These are phyloP conservation scores for Microsporum canis DNA, from an alignment of 2,329 filamentous ascomycete species.

Conservation along the genomic window DNA sequence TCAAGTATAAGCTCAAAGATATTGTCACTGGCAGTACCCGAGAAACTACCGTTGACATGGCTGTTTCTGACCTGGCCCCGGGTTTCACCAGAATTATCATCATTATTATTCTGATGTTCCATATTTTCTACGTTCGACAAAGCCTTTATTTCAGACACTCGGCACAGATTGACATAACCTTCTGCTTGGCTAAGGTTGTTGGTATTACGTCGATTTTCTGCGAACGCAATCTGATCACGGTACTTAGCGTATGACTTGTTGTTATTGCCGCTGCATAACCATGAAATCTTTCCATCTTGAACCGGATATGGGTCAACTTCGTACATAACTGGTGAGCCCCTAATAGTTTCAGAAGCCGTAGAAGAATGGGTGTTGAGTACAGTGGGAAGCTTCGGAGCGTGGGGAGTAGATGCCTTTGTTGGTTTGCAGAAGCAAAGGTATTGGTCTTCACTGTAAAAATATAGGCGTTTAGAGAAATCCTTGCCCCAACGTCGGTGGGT, in stretches of 20 bases:
- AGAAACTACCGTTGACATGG: neutral
- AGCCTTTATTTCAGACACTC: conserved; percentile 47
- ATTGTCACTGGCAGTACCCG: conserved; percentile 38
- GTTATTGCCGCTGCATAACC: conserved; percentile 40
- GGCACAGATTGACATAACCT: conserved; percentile 52
- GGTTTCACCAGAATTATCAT: conserved; percentile 46
- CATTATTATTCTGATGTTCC: conserved; percentile 43
- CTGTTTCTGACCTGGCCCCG: conserved; percentile 38
- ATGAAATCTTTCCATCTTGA: conserved; percentile 43
- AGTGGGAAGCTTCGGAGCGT: conserved; percentile 44
- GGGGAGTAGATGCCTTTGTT: conserved; percentile 47
- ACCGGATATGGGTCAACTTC: conserved; percentile 51
- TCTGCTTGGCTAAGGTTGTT: conserved; percentile 50
- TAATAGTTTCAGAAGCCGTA: conserved; percentile 42
- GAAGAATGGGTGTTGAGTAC: conserved; percentile 39
- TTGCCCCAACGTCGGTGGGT: conserved; percentile 47
- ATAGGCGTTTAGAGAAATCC: conserved; percentile 54
- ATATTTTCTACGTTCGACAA: conserved; percentile 41
- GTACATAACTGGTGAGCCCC: conserved; percentile 50
- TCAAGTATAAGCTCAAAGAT: conserved; percentile 52
- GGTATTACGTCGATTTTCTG: conserved; percentile 47
- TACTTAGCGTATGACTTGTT: conserved; percentile 33
- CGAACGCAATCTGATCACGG: conserved; percentile 48
- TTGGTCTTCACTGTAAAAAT: conserved; percentile 54
- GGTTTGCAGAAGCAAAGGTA: conserved; percentile 52